Conservation (phyloP, 2,329 filamentous ascomycete species). For the Penicillium sp. region DNA sequence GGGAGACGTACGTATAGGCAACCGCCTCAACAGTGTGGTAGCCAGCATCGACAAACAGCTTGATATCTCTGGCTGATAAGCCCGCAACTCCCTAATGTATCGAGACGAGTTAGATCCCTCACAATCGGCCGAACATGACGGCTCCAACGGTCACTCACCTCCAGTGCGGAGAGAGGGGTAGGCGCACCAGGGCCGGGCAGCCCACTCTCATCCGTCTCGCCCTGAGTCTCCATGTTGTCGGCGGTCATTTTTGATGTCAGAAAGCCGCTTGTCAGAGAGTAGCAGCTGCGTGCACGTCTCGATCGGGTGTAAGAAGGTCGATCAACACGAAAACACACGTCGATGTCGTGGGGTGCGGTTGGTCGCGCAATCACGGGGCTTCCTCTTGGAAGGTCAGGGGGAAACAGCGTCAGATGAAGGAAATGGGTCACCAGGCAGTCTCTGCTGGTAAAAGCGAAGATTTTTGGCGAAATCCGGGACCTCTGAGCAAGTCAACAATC, state of each 20-base stretch:
- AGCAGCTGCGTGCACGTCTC: background rate
- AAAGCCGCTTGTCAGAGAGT: background rate
- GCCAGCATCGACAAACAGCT: constrained; percentile 83
- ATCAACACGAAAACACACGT: constrained; percentile 15
- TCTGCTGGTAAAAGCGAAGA: background rate
- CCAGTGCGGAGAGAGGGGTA: constrained; percentile 76
- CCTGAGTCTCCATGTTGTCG: constrained; percentile 60
- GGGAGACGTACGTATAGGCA: constrained; percentile 69
- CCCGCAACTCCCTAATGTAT: constrained; percentile 69
- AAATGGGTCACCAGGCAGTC: constrained; percentile 8
- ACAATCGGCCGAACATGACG: background rate
- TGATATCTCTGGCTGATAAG: constrained; percentile 91
- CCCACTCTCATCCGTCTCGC: constrained; percentile 67
- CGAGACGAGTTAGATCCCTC: background rate
- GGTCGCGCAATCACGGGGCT: background rate
- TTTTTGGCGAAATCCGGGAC: constrained; percentile 22
- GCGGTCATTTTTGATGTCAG: constrained; percentile 34
- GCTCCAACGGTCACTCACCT: constrained; percentile 55
- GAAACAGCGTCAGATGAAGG: background rate
- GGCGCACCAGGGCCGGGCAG: constrained; percentile 86
- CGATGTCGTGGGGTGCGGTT: background rate
- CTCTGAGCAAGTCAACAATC: constrained; percentile 8
- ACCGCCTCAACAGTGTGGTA: constrained; percentile 95
- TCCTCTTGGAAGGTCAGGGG: background rate
- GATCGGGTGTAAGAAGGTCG: background rate